These are phyloP conservation scores for Stachybotrys chlorohalonatus DNA, from an alignment of 2,329 filamentous ascomycete genomes.

Conservation along the genomic window DNA sequence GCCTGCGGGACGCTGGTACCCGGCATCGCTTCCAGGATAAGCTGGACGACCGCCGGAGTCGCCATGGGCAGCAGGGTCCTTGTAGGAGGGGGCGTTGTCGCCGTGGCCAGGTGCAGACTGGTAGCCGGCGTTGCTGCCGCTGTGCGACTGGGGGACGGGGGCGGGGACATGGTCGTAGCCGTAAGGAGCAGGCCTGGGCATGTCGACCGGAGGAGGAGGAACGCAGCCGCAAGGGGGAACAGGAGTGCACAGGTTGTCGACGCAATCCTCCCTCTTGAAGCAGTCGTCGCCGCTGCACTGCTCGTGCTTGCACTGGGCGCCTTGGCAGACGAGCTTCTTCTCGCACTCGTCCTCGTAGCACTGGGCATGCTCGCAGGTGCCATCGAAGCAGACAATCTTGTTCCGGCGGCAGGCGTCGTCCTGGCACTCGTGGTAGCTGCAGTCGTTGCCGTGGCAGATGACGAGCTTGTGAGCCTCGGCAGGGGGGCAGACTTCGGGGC, in stretches of 20 bases:
- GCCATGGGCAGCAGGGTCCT: not conserved
- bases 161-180: not conserved
- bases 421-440: constrained; percentile 15
- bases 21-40: too few relatives aligned
- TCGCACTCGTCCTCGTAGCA: constrained; percentile 18
- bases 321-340: constrained; percentile 23
- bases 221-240: constrained; percentile 11
- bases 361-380: constrained; percentile 17
- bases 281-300: constrained; percentile 18
- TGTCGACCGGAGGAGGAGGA: constrained; percentile 5
- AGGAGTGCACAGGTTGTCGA: constrained; percentile 13
- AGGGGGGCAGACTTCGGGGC: constrained; percentile 13
- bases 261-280: constrained; percentile 18
- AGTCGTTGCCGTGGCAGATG: constrained; percentile 16
- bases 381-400: constrained; percentile 24
- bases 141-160: not conserved
- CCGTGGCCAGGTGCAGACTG: not conserved
- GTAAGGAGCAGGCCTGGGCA: not conserved
- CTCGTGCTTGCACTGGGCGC: constrained; percentile 19
- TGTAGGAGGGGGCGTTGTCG: too few relatives aligned
- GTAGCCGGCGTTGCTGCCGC: not conserved
- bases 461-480: constrained; percentile 17
- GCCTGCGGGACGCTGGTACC: too few relatives aligned
- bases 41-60: not conserved
- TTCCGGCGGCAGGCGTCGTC: constrained; percentile 12